Percentiles rank a stretch among this genome's conserved stretches.
These are phyloP conservation scores for Breviolum minutum DNA, from an alignment of 73 alveolate species.

Conservation along the genomic window DNA sequence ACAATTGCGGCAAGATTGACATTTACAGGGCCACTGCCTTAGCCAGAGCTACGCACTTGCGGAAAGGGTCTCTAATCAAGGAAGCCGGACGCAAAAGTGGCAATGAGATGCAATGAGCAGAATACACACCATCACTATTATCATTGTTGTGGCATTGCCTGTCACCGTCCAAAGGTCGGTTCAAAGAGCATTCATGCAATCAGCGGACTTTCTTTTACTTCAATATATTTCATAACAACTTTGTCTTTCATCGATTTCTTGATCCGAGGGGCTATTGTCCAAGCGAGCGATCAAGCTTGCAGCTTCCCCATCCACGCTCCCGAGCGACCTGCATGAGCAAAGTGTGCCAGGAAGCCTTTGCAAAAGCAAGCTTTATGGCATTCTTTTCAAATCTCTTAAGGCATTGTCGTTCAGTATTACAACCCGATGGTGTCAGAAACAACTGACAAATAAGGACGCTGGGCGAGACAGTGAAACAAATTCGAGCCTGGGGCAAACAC, in stretches of 20 bases:
- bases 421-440: not conserved
- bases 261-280: constrained; percentile 2
- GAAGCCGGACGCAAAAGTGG: too few species aligned
- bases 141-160: too few species aligned
- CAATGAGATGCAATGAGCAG: too few species aligned
- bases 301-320: constrained; percentile 57
- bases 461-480: not conserved
- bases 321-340: constrained; percentile 33
- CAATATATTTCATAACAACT: too few species aligned
- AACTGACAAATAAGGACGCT: too few species aligned
- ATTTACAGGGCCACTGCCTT: constrained; percentile 17
- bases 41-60: not conserved
- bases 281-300: constrained; percentile 23
- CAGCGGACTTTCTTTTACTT: too few species aligned
- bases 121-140: too few species aligned
- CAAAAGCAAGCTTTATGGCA: not conserved
- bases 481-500: constrained; percentile 67
- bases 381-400: too few species aligned
- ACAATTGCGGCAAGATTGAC: constrained; percentile 46
- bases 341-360: not conserved
- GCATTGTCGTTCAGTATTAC: too few species aligned
- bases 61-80: not conserved
- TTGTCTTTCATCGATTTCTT: not conserved
- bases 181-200: too few species aligned
- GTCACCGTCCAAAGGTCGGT: too few species aligned